Evolutionary conservation across 495 filamentous ascomycete species (phyloP), one percentile per base, ranked within the genome.

Genomic region (Mytilinidion resinicola): DNA sequence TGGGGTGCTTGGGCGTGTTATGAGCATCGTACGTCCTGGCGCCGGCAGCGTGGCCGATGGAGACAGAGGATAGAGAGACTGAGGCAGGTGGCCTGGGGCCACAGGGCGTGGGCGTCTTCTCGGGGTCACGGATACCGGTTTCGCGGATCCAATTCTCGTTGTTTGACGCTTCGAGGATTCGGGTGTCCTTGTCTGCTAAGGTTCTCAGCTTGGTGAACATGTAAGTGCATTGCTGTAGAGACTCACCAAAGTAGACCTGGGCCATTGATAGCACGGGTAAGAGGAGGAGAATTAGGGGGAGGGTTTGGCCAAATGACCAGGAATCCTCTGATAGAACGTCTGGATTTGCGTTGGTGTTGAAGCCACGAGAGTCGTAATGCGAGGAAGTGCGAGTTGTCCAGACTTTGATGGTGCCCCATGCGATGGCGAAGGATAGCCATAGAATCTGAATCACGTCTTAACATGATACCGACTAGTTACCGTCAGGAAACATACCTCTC

Each of bases 381-480:
- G 48, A 51, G 10, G 51, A 39, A 4, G 19, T 15, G 4, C 61
- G 56, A 11, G 61, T 64, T 15, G 51, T 43, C 17, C 20, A 64
- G 14, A 63, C 17, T 43, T 63, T 63, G 43, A 63, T 59, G 1
- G 60, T 57, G 3, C 60, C 55, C 55, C 60, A 63, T 6, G 60
- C 49, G 17, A 63, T 63, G 11, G 60, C 60, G n/a, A 59, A 63
- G 0, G 47, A 11, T 1, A 63, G 54, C 60, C 60, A 63, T 4
- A 55, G 5, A 4, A 63, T 63, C 37, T 63, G 17, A 17, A 42
- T 30, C 25, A 30, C 25, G 25, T 30, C 25, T 30, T 30, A 30
- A 30, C 6, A 30, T 30, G 2, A 30, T 30, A 30, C 25, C 6
- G 25, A 30, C 25, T 30, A 6, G 25, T 2, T 30, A 30, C 25